Conservation (phyloP, 78 protist genomes). For the Dictyostelium citrinum region DNA sequence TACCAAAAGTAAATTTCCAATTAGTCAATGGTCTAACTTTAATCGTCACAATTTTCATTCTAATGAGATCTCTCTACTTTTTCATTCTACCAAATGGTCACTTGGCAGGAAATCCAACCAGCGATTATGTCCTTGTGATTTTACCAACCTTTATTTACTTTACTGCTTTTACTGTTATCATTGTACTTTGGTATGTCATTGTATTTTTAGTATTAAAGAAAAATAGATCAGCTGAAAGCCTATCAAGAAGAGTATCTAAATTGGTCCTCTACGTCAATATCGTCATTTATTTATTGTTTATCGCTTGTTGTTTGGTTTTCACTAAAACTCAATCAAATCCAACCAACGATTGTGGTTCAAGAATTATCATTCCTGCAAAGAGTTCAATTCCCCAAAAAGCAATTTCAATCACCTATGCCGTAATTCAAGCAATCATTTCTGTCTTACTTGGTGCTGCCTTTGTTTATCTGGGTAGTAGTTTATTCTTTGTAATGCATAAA, state of each 20-base stretch:
- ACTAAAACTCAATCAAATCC: background rate
- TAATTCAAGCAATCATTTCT: background rate
- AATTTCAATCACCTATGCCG: constrained; percentile 10
- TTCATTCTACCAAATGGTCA: constrained; percentile 10
- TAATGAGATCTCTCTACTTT: background rate
- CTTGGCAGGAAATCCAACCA: background rate
- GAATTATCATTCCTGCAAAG: background rate
- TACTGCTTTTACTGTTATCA: constrained; percentile 20
- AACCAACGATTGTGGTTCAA: background rate
- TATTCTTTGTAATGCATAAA: background rate
- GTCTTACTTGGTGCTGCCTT: background rate
- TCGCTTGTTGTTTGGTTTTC: background rate
- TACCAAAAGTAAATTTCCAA: background rate
- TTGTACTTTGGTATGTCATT: background rate
- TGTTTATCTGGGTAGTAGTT: background rate
- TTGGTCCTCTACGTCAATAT: background rate
- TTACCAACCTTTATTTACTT: constrained; percentile 24
- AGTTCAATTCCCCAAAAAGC: background rate
- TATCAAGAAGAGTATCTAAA: background rate
- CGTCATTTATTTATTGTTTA: constrained; percentile 8
- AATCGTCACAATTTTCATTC: background rate
- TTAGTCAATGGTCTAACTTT: background rate
- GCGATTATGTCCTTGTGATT: constrained; percentile 23
- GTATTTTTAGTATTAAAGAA: background rate
- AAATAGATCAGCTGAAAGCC: background rate